phyloP scores from a whole-genome alignment of 192 early-diverging fungal species.

The Linnemannia schmuckeri region DNA sequence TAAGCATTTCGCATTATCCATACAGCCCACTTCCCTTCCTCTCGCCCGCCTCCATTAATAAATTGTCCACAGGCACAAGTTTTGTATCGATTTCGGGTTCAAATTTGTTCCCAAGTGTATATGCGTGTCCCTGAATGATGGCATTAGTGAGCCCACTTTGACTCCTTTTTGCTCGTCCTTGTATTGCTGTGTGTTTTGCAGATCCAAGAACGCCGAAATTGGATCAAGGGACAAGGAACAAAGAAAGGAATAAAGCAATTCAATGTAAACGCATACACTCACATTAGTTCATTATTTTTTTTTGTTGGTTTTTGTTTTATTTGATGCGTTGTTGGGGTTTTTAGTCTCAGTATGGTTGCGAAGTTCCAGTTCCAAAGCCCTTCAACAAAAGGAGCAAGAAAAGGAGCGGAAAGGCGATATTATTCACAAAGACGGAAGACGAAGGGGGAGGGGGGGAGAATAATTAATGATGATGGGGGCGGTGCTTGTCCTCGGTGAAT shows the following conservation, averaged over 20 bases:
- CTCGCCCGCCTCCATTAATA: background rate
- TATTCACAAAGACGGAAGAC: background rate
- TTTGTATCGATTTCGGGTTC: background rate
- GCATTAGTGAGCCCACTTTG: background rate
- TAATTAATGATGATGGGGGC: constrained; percentile 6
- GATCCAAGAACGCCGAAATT: no score
- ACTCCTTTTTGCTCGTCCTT: background rate
- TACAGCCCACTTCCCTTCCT: background rate
- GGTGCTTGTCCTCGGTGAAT: constrained; percentile 23
- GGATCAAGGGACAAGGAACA: background rate
- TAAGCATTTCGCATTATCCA: background rate
- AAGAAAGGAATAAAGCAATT: background rate
- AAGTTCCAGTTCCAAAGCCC: background rate
- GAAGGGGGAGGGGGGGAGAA: background rate
- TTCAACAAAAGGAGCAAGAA: background rate
- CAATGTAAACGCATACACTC: no score
- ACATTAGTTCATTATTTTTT: background rate
- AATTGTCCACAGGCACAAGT: background rate
- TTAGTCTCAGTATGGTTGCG: background rate
- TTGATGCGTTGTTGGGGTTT: no score
- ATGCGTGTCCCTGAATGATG: background rate
- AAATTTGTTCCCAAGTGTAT: background rate
- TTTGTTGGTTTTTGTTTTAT: background rate
- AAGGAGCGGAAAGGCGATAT: background rate
- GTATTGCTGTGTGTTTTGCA: constrained; percentile 12